phyloP scores from a whole-genome alignment of 345 rosid genomes.

The Salix viminalis region DNA sequence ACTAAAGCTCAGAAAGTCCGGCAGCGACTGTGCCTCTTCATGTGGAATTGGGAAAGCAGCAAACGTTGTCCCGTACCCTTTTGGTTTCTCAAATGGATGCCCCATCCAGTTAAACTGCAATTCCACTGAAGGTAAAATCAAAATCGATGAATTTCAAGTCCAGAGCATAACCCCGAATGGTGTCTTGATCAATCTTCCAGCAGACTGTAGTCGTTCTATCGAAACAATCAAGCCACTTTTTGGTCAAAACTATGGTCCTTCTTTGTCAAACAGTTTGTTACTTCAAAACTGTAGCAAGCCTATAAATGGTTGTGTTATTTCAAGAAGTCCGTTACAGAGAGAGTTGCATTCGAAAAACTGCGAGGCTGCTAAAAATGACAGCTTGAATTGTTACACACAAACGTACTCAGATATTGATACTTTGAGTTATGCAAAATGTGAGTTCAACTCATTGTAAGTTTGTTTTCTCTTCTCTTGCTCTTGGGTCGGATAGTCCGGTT shows the following conservation, averaged over 20 bases:
- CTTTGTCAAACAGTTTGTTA: constrained; percentile 44
- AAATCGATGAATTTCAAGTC: constrained; percentile 48
- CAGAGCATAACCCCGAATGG: constrained; percentile 45
- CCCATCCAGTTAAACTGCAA: constrained; percentile 44
- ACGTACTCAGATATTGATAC: not conserved
- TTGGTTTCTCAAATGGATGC: constrained; percentile 62
- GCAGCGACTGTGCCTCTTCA: constrained; percentile 10
- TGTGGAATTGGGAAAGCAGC: constrained; percentile 37
- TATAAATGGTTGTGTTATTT: constrained; percentile 35
- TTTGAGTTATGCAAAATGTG: constrained; percentile 27
- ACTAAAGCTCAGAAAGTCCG: constrained; percentile 14
- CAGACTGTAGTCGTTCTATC: constrained; percentile 43
- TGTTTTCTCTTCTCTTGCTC: constrained; percentile 54
- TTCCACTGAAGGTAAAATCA: not conserved
- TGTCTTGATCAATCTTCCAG: constrained; percentile 37
- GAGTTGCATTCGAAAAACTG: constrained; percentile 23
- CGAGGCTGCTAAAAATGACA: constrained; percentile 10
- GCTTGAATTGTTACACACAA: constrained; percentile 43
- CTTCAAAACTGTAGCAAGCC: constrained; percentile 39
- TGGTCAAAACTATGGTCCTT: constrained; percentile 34
- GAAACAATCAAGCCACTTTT: constrained; percentile 28
- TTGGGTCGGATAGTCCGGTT: constrained; percentile 20
- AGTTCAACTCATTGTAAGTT: constrained; percentile 25
- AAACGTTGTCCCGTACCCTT: constrained; percentile 47
- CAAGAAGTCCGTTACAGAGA: constrained; percentile 22